These are phyloP conservation scores for Fusarium sublunatum DNA, from an alignment of 2,329 filamentous ascomycete species.

Conservation along the genomic window DNA sequence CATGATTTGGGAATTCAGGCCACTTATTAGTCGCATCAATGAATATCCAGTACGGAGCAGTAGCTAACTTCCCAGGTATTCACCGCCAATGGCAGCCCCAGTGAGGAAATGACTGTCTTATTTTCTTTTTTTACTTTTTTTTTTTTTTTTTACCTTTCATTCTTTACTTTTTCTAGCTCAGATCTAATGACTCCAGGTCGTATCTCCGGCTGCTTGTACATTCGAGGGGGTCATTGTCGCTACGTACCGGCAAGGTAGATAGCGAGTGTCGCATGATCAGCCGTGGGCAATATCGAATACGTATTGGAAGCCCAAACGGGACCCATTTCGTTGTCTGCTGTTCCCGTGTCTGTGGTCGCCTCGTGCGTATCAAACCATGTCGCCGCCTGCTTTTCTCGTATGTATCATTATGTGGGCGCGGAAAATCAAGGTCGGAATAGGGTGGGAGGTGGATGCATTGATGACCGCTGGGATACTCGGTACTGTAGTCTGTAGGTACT, in stretches of 20 bases:
- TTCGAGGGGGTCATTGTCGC: constrained; percentile 18
- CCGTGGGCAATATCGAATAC: constrained; percentile 37
- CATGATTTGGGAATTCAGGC: constrained; percentile 5
- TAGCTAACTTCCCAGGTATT: constrained; percentile 13
- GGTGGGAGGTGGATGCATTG: constrained; percentile 38
- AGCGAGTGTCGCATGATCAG: constrained; percentile 33
- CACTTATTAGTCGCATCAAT: constrained; percentile 17
- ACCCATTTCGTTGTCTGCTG: constrained; percentile 25
- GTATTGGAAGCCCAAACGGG: constrained; percentile 21
- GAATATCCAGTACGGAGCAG: constrained; percentile 5
- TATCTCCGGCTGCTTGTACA: constrained; percentile 25
- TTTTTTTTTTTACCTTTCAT: neutral
- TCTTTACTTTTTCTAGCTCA: neutral
- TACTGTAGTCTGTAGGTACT: neutral
- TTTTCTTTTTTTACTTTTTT: constrained; percentile 11
- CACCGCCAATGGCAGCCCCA: constrained; percentile 23
- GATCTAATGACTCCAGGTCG: constrained; percentile 12
- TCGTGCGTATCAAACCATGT: constrained; percentile 41
- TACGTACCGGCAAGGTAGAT: neutral
- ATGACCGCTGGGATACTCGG: constrained; percentile 28
- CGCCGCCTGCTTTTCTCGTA: constrained; percentile 42
- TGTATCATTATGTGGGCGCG: constrained; percentile 29
- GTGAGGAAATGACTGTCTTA: constrained; percentile 25
- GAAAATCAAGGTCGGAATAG: constrained; percentile 25
- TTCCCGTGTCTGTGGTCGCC: constrained; percentile 35